Base-by-base conservation (phyloP, 1,284 basidiomycete genomes). In the Peniophora sp. region DNA sequence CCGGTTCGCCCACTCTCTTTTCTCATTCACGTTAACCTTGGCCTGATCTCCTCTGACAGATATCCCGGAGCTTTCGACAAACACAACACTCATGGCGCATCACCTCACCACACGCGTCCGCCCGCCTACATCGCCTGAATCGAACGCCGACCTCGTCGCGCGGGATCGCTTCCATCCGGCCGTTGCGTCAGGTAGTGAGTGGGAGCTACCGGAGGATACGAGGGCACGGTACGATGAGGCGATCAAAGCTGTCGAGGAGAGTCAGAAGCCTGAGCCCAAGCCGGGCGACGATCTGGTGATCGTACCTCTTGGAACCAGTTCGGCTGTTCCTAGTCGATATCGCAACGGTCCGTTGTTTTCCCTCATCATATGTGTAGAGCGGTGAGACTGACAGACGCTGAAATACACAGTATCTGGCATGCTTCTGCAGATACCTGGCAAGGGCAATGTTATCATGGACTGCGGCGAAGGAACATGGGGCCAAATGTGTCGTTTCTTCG, bases 391-490 rank as follows among this genome's bases (percentile, higher is more conserved):
- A 41, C 38, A 12, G 6, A 8, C 41, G 24, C 17, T 49, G 25
- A 10, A n/a, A n/a, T n/a, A n/a, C n/a, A n/a, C 54, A 91, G 93
- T 95, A 0, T 89, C 87, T 5, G 75, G 81, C 0, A 92, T 86
- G 0, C 71, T 93, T 3, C 66, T 96, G 17, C 74, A 77, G 48
- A 81, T 92, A 39, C 86, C 92, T 0, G 66, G 68, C 0, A 68
- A 74, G 8, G 88, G 89, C 1, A 81, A 77, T 52, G 69, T 97
- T 23, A 69, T 98, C n/a, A 76, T 98, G 2, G 96, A 98, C 59
- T 79, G 79, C 1, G 95, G 95, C 0, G 95, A 98, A 66, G 91
- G 92, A 0, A 95, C 95, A 0, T 88, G 87, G 71, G 94, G 93
- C 1, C 93, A 98, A 62, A 74, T 98, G 8, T 74, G 75, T 3